phyloP scores from a whole-genome alignment of 2,329 filamentous ascomycete species.

The Phyllosticta citriasiana region DNA sequence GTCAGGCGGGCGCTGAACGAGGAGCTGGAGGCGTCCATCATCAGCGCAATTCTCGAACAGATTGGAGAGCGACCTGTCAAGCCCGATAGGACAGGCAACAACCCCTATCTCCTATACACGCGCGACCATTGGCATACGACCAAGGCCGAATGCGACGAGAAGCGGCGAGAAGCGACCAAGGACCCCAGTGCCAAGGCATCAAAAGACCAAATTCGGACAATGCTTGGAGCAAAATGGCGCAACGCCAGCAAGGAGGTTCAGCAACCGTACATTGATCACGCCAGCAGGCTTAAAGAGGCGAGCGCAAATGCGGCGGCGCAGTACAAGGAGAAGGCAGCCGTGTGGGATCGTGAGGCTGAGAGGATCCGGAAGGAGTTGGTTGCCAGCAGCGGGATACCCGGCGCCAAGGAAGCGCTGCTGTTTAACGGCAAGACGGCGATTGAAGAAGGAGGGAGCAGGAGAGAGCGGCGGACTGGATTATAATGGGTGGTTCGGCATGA shows the following conservation, averaged over 20 bases:
- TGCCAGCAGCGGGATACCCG: constrained; percentile 5
- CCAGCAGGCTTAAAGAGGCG: constrained; percentile 56
- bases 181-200: constrained; percentile 58
- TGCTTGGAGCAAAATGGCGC: constrained; percentile 86
- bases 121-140: constrained; percentile 58
- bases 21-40: constrained; percentile 48
- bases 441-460: constrained; percentile 26
- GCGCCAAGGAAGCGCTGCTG: constrained; percentile 17
- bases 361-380: constrained; percentile 35
- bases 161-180: constrained; percentile 53
- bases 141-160: constrained; percentile 57
- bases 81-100: constrained; percentile 64
- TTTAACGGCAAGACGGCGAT: constrained; percentile 28
- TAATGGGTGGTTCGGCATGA: background rate
- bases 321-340: constrained; percentile 51
- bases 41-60: constrained; percentile 44
- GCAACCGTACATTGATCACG: constrained; percentile 67
- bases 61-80: constrained; percentile 68
- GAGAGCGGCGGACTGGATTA: constrained; percentile 20
- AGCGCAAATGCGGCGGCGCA: constrained; percentile 49
- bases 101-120: constrained; percentile 83
- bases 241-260: constrained; percentile 60
- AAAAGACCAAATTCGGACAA: constrained; percentile 67
- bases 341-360: constrained; percentile 62
- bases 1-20: constrained; percentile 22